Evolutionary conservation across 2,329 filamentous ascomycete species (phyloP).

Genomic region (Fusarium denticulatum): DNA sequence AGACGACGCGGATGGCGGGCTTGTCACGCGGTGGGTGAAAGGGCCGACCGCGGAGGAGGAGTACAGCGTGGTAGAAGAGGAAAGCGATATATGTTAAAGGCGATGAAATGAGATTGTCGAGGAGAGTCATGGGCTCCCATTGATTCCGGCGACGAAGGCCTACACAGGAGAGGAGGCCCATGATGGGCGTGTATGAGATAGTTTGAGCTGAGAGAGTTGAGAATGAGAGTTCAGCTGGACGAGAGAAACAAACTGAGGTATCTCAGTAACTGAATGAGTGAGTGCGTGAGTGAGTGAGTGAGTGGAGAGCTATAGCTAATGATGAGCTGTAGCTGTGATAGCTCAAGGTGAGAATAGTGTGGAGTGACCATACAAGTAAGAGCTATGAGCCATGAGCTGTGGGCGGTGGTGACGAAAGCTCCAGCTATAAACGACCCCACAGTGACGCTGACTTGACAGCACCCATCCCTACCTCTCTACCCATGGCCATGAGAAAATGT

Average conservation of each 20-base stretch:
- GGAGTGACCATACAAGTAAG: not conserved
- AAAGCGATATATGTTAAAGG: conserved; percentile 73
- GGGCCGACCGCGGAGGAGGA: conserved; percentile 73
- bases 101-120: conserved; percentile 73
- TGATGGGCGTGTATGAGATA: conserved; percentile 33
- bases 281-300: not conserved
- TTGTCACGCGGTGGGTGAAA: conserved; percentile 65
- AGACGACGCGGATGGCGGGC: conserved; percentile 78
- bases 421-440: conserved; percentile 8
- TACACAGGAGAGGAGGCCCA: conserved; percentile 58
- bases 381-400: not conserved
- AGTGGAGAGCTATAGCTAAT: not conserved
- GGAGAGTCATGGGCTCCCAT: conserved; percentile 62
- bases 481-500: not conserved
- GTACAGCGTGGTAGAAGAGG: conserved; percentile 70
- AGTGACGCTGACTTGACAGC: conserved; percentile 30
- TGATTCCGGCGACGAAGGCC: conserved; percentile 58
- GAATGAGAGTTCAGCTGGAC: not conserved
- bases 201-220: not conserved
- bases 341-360: not conserved
- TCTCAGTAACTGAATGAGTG: not conserved
- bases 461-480: not conserved
- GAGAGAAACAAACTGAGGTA: not conserved
- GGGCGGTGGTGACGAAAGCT: conserved; percentile 26
- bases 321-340: not conserved